Conservation (phyloP, 768 basidiomycete species). For the Imleria badia region DNA sequence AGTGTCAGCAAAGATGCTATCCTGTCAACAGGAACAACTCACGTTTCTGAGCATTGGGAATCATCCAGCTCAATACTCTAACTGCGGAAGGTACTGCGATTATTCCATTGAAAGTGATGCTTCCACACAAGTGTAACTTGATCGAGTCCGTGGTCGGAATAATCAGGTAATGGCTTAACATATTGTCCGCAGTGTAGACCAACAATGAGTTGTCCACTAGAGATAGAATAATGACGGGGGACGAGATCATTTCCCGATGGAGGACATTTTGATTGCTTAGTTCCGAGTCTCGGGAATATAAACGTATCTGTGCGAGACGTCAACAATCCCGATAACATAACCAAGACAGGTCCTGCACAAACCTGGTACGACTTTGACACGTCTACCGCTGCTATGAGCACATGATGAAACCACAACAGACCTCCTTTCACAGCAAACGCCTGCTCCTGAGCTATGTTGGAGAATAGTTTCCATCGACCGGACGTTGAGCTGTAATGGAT, state of each 20-base stretch:
- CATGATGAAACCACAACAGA: slow-evolving; percentile 94
- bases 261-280: slow-evolving; percentile 80
- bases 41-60: slow-evolving; percentile 93
- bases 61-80: slow-evolving; percentile 94
- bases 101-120: slow-evolving; percentile 91
- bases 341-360: slow-evolving; percentile 14
- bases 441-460: slow-evolving; percentile 78
- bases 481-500: slow-evolving; percentile 93
- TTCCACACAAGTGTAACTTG: slow-evolving; percentile 87
- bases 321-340: background rate
- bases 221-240: slow-evolving; percentile 83
- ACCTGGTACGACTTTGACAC: slow-evolving; percentile 77
- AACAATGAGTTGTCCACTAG: slow-evolving; percentile 93
- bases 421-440: slow-evolving; percentile 88
- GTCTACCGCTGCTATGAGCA: slow-evolving; percentile 89
- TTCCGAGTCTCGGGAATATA: slow-evolving; percentile 93
- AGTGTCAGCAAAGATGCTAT: slow-evolving; percentile 8
- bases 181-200: slow-evolving; percentile 94
- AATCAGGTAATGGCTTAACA: slow-evolving; percentile 88
- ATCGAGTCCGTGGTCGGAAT: slow-evolving; percentile 81
- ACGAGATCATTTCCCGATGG: slow-evolving; percentile 72
- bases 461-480: slow-evolving; percentile 93
- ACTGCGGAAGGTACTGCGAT: slow-evolving; percentile 83
- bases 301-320: slow-evolving; percentile 60
- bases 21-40: slow-evolving; percentile 28